A percentile compares a stretch with the other conserved stretches of the same genome.
These are phyloP conservation scores for Rhytidiadelphus loreus DNA, from an alignment of 225 moss, liverwort and hornwort genomes.

Conservation along the genomic window DNA sequence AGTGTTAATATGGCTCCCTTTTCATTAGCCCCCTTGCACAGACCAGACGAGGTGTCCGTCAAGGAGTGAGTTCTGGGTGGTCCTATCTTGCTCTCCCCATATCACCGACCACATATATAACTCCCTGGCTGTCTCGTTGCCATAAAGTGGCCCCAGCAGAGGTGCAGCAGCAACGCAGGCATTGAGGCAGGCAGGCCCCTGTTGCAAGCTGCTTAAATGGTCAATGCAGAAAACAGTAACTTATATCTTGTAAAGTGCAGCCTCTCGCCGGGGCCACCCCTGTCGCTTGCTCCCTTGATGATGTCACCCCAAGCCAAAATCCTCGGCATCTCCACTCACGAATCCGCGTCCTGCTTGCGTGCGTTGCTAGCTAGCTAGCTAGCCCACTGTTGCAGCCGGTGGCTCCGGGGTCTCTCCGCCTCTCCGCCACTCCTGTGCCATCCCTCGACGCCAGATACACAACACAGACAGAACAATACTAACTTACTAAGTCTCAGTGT, in stretches of 20 bases:
- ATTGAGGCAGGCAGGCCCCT: background rate
- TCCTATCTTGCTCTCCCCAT: background rate
- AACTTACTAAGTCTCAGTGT: background rate
- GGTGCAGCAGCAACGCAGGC: background rate
- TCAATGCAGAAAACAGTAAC: constrained; percentile 2
- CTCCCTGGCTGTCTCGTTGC: background rate
- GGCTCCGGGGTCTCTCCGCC: background rate
- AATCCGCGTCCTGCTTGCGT: background rate
- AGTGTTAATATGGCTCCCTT: background rate
- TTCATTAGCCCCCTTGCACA: background rate
- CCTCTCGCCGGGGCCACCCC: background rate
- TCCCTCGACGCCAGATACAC: background rate
- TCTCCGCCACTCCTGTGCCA: background rate
- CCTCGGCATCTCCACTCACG: background rate
- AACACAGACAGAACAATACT: background rate
- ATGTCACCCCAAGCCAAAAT: constrained; percentile 1
- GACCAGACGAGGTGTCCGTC: background rate
- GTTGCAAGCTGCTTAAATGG: background rate
- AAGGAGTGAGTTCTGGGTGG: background rate
- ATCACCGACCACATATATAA: constrained; percentile 31
- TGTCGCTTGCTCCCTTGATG: background rate
- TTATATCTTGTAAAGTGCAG: background rate
- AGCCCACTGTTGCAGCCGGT: background rate
- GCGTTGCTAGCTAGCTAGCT: background rate
- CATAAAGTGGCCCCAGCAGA: background rate